phyloP scores from a whole-genome alignment of 106 monocot species.

The Hemerocallis citrina region DNA sequence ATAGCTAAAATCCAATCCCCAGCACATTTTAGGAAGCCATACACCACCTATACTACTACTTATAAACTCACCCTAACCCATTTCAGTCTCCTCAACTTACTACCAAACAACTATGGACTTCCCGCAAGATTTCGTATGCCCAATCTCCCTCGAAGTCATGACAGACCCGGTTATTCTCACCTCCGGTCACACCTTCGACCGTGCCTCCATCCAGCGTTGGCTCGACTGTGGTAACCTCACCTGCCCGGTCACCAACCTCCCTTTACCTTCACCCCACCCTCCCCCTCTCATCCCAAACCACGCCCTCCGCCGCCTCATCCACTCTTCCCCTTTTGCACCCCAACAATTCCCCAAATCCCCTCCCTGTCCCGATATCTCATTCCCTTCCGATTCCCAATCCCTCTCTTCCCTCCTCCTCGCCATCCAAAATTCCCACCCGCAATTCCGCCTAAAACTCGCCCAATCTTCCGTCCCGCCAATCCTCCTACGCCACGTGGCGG shows the following conservation, averaged over 20 bases:
- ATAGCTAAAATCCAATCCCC: too few relatives aligned
- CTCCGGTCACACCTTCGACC: conserved; percentile 73
- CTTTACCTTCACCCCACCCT: conserved; percentile 26
- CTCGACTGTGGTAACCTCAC: conserved; percentile 53
- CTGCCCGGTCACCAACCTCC: conserved; percentile 59
- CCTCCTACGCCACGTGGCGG: conserved; percentile 24
- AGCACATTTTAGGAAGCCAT: too few relatives aligned
- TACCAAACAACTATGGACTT: too few relatives aligned
- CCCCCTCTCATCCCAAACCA: conserved; percentile 48
- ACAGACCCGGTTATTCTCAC: conserved; percentile 56
- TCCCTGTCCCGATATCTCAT: too few relatives aligned
- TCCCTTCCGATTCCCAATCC: conserved; percentile 1
- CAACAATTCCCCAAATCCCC: too few relatives aligned
- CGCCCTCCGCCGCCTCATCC: conserved; percentile 57
- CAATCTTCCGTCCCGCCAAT: conserved; percentile 16
- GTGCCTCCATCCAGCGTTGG: conserved; percentile 62
- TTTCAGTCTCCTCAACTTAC: too few relatives aligned
- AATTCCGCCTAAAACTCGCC: conserved; percentile 18
- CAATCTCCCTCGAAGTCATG: conserved; percentile 68
- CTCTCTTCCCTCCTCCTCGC: conserved; percentile 19
- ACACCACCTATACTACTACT: too few relatives aligned
- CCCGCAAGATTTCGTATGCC: conserved; percentile 65
- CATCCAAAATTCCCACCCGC: conserved; percentile 8
- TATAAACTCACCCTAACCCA: too few relatives aligned
- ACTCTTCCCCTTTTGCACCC: not conserved